These are phyloP conservation scores for Pseudocercospora eumusae DNA, from an alignment of 2,329 filamentous ascomycete species.

Conservation along the genomic window DNA sequence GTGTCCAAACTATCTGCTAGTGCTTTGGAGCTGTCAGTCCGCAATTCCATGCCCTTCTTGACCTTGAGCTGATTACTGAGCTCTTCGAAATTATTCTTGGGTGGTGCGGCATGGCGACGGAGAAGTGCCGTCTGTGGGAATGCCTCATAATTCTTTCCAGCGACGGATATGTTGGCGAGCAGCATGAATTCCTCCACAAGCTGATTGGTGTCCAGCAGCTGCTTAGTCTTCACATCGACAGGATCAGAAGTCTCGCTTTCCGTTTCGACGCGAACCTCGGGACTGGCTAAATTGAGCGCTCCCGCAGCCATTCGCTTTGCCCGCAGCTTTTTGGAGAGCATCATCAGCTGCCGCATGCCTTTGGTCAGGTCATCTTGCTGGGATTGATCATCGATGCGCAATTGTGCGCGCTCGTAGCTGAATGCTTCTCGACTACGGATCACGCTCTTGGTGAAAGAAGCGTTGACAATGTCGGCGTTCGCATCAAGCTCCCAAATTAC, in stretches of 20 bases:
- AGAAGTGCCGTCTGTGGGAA: slow-evolving; percentile 96
- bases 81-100: slow-evolving; percentile 95
- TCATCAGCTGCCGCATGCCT: slow-evolving; percentile 83
- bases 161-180: slow-evolving; percentile 94
- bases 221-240: slow-evolving; percentile 93
- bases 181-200: slow-evolving; percentile 99
- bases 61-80: slow-evolving; percentile 86
- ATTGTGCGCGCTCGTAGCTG: slow-evolving; percentile 93
- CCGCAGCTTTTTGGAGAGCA: slow-evolving; percentile 87
- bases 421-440: slow-evolving; percentile 96
- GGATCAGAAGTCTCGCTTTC: slow-evolving; percentile 96
- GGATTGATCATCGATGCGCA: slow-evolving; percentile 85
- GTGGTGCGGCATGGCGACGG: slow-evolving; percentile 86
- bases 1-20: slow-evolving; percentile 87
- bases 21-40: slow-evolving; percentile 84
- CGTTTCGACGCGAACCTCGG: slow-evolving; percentile 92
- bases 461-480: slow-evolving; percentile 79
- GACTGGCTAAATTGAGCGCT: slow-evolving; percentile 92
- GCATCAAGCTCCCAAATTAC: slow-evolving; percentile 76
- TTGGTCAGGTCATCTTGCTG: slow-evolving; percentile 86
- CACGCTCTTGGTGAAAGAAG: slow-evolving; percentile 95
- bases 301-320: slow-evolving; percentile 96
- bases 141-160: slow-evolving; percentile 81
- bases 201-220: slow-evolving; percentile 91
- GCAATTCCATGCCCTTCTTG: slow-evolving; percentile 77